These are phyloP conservation scores for Yamadazyma sp. DNA, from an alignment of 1,139 yeast species.

Conservation along the genomic window DNA sequence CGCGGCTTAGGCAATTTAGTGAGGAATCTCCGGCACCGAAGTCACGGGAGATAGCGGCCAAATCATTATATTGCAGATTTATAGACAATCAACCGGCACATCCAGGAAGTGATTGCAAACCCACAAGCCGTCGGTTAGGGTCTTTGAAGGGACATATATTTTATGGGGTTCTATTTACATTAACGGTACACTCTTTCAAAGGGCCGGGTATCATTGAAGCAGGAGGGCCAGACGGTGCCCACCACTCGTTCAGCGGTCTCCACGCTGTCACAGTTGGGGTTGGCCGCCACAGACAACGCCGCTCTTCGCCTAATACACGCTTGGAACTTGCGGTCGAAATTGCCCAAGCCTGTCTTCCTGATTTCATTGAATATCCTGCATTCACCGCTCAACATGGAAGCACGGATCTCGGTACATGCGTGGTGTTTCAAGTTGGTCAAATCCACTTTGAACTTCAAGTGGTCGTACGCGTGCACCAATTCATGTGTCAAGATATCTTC, in stretches of 20 bases:
- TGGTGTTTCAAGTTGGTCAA: constrained; percentile 85
- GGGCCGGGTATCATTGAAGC: constrained; percentile 94
- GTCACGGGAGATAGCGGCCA: no score
- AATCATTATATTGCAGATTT: no score
- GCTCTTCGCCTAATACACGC: constrained; percentile 90
- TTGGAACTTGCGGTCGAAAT: constrained; percentile 82
- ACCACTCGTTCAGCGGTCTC: constrained; percentile 81
- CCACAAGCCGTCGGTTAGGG: no score
- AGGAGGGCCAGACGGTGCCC: constrained; percentile 85
- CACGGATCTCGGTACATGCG: constrained; percentile 96
- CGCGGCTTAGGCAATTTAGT: no score
- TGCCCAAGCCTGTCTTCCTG: constrained; percentile 58
- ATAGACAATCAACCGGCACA: no score
- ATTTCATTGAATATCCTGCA: constrained; percentile 90
- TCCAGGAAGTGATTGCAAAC: no score
- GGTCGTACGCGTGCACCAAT: constrained; percentile 90
- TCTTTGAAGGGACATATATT: no score
- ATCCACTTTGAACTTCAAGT: constrained; percentile 81
- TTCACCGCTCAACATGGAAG: constrained; percentile 91
- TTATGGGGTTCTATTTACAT: no score
- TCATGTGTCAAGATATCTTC: constrained; percentile 94
- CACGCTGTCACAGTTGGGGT: constrained; percentile 73
- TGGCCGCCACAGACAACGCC: constrained; percentile 74
- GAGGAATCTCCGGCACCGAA: no score
- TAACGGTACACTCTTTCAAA: constrained; percentile 83